phyloP scores from a whole-genome alignment of 2,329 filamentous ascomycete species.

The Akanthomyces muscarius region DNA sequence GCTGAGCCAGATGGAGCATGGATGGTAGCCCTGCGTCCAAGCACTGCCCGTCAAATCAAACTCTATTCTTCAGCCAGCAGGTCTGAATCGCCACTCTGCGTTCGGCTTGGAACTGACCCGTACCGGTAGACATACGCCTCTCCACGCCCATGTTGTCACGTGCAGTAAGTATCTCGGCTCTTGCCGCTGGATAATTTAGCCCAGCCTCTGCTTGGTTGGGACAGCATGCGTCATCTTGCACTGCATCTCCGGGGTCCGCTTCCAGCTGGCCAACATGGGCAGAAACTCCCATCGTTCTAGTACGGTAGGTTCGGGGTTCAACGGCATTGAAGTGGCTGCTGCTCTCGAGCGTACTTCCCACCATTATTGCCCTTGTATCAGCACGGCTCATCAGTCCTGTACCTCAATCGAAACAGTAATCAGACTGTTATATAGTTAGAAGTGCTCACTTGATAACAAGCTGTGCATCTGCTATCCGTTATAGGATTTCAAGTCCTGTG shows the following conservation, averaged over 20 bases:
- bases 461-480: no score
- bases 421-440: no score
- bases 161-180: neutral
- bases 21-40: neutral
- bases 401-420: no score
- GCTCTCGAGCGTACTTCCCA: no score
- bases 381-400: no score
- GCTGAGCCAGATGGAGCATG: neutral
- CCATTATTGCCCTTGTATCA: no score
- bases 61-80: neutral
- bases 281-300: no score
- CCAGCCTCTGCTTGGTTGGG: neutral
- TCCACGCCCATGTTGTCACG: neutral
- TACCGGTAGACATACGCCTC: neutral
- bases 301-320: no score
- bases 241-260: neutral
- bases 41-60: slow-evolving; percentile 6
- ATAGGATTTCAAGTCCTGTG: no score
- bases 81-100: neutral
- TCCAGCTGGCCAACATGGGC: no score
- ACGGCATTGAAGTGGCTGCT: no score
- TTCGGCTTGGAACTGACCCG: neutral
- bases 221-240: neutral
- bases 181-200: neutral
- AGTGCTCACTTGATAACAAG: no score